Base-by-base conservation (phyloP, 495 filamentous ascomycete genomes). In the Daldinia concentrica region DNA sequence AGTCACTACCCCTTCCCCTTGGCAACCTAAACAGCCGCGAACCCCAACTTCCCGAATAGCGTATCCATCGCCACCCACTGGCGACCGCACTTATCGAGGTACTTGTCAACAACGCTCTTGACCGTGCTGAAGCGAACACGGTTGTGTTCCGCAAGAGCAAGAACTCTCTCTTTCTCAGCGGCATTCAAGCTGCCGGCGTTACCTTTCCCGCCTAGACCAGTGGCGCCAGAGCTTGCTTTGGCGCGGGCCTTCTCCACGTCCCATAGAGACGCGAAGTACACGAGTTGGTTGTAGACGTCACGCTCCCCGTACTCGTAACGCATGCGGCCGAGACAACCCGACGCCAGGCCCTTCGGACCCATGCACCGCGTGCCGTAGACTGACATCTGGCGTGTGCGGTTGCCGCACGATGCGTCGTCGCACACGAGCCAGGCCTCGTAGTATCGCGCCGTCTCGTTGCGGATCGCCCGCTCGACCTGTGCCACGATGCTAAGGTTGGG, bases 1-100 rank as follows among this genome's bases (percentile, higher is more conserved):
- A 19, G 4, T 30, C 0, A 30, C 11, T 36, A 14, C 30, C 34
- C 34, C 41, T 17, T 48, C 34, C 34, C 41, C 41, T 48, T 48
- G 17, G 6, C 41, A 27, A 6, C 36, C 36, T 52, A 79, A 41
- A 62, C 68, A 71, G 80, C 77, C 6, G 69, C 66, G 66, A 85
- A 83, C 34, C 86, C 86, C 15, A 88, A 55, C 79, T 86, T 87
- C 3, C 80, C 79, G 79, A 98, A 99, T 66, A 99, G 82, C 76
- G 83, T 88, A 80, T 95, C 93, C 95, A 98, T 99, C 64, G 92
- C 92, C 61, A 99, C 95, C 93, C 93, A 98, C 80, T 92, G 91
- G 77, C 94, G 84, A 36, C 96, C 95, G 84, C 93, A 97, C 84
- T 93, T 95, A 77, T 92, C 92, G 79, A 99, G 79, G 82, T 98